Conservation (phyloP, 1,284 basidiomycete genomes). For the Earliella scabrosa region DNA sequence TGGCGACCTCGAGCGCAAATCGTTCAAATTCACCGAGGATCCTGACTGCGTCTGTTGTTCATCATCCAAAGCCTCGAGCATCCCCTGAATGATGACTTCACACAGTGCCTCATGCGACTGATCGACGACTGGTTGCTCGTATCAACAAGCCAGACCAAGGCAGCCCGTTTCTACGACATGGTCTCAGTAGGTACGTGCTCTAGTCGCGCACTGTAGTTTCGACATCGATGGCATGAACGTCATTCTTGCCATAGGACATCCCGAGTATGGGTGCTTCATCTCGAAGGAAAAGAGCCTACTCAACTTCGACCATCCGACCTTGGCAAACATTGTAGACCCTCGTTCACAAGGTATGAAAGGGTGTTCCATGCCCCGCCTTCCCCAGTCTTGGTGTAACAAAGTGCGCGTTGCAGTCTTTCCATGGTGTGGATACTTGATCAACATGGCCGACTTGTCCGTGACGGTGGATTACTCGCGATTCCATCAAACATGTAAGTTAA, state of each 20-base stretch:
- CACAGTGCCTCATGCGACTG: slow-evolving; percentile 81
- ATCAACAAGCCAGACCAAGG: slow-evolving; percentile 70
- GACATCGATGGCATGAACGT: not conserved
- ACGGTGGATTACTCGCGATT: slow-evolving; percentile 76
- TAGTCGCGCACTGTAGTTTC: not conserved
- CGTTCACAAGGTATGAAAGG: slow-evolving; percentile 50
- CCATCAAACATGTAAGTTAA: slow-evolving; percentile 54
- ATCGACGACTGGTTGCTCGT: slow-evolving; percentile 96
- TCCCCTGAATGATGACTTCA: not conserved
- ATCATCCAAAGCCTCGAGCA: not conserved
- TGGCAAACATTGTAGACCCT: slow-evolving; percentile 56
- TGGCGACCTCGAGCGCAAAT: slow-evolving; percentile 80
- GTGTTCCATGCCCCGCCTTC: no score
- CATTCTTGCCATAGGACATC: slow-evolving; percentile 62
- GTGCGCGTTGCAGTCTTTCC: slow-evolving; percentile 87
- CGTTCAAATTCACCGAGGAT: slow-evolving; percentile 64
- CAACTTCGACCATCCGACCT: slow-evolving; percentile 78
- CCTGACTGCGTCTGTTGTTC: slow-evolving; percentile 55
- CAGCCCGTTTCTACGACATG: slow-evolving; percentile 71
- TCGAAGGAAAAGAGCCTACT: slow-evolving; percentile 87
- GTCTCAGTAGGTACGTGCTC: slow-evolving; percentile 73
- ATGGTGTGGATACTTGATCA: slow-evolving; percentile 87
- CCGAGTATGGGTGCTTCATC: slow-evolving; percentile 93
- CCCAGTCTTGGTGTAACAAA: no score
- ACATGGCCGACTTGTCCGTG: slow-evolving; percentile 77